Conservation (phyloP, 2,329 filamentous ascomycete genomes). For the Ilyonectria destructans region DNA sequence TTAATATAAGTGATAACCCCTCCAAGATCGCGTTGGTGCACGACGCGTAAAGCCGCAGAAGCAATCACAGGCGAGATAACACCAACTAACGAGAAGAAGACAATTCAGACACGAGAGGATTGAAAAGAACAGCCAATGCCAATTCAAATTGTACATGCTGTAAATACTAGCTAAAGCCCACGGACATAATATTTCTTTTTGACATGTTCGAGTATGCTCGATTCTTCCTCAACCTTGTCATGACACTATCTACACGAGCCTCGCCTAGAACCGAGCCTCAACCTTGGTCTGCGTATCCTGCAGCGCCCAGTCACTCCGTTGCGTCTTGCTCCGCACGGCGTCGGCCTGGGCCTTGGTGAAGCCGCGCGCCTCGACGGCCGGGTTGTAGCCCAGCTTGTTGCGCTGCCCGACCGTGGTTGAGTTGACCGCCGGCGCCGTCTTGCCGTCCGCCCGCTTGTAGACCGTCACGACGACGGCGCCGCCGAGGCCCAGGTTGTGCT, state of each 20-base stretch:
- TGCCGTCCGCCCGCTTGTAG: constrained; percentile 87
- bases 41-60: background rate
- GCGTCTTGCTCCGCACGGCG: constrained; percentile 79
- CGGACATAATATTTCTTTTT: background rate
- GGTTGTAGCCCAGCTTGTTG: constrained; percentile 89
- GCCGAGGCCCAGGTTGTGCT: constrained; percentile 94
- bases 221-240: background rate
- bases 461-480: constrained; percentile 93
- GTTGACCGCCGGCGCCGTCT: constrained; percentile 72
- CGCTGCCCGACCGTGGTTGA: constrained; percentile 76
- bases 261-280: constrained; percentile 54
- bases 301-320: constrained; percentile 81
- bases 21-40: background rate
- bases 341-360: constrained; percentile 85
- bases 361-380: constrained; percentile 89
- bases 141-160: background rate
- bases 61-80: background rate
- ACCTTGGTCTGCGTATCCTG: constrained; percentile 71
- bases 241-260: background rate
- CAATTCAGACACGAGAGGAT: background rate
- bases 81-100: background rate
- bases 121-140: background rate
- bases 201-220: background rate
- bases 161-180: background rate
- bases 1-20: background rate